phyloP scores from a whole-genome alignment of 805 yeast genomes.

The Sugiyamaella boreocaroliniensis region DNA sequence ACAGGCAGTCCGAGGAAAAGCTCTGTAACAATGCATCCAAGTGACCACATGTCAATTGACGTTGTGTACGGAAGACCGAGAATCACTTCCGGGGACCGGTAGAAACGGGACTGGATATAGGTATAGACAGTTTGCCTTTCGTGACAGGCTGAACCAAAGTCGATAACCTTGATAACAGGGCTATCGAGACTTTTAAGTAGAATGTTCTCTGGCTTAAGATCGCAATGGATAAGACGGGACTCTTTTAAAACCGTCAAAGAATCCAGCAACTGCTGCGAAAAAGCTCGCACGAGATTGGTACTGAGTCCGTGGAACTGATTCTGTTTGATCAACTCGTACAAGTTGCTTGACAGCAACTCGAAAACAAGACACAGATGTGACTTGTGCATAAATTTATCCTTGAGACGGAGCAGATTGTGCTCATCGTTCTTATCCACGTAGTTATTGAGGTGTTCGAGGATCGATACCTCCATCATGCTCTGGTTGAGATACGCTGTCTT shows the following conservation, averaged over 20 bases:
- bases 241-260: constrained; percentile 75
- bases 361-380: constrained; percentile 90
- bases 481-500: constrained; percentile 88
- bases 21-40: constrained; percentile 90
- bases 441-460: constrained; percentile 72
- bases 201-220: constrained; percentile 93
- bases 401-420: constrained; percentile 67
- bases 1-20: constrained; percentile 84
- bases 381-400: constrained; percentile 86
- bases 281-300: constrained; percentile 67
- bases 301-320: constrained; percentile 89
- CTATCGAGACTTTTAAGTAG: constrained; percentile 70
- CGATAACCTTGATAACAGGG: constrained; percentile 86
- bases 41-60: constrained; percentile 95
- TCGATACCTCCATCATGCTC: constrained; percentile 80
- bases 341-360: constrained; percentile 78
- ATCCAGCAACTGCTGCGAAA: constrained; percentile 75
- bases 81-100: constrained; percentile 91
- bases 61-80: constrained; percentile 88
- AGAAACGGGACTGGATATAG: constrained; percentile 86
- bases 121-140: constrained; percentile 85
- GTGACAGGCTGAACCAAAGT: constrained; percentile 93
- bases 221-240: constrained; percentile 87
- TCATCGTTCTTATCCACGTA: constrained; percentile 63
- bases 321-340: constrained; percentile 86